Evolutionary conservation across 768 basidiomycete species (phyloP), one percentile per base, ranked within the genome.

Genomic region (Tylopilus balloui): DNA sequence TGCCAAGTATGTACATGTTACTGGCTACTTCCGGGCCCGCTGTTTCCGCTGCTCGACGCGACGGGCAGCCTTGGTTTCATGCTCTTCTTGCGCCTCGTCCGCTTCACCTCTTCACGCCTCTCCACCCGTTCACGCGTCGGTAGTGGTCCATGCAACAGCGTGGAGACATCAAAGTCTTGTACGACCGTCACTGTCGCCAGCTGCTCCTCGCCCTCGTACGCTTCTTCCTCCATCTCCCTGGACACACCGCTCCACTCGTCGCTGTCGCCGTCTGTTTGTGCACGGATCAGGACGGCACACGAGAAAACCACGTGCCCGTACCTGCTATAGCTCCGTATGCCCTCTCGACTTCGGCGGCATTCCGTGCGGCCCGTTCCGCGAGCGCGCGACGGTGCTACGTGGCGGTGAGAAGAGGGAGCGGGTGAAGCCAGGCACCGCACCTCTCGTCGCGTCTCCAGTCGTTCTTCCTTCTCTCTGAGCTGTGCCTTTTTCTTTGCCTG

Each of bases 161-260:
- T 67, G 58, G 79, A 76, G 19, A 88, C 81, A 64, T 94, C 90
- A 65, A 95, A 90, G 64, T 96, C 91, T 63, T 96, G 90, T 13
- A 90, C 83, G 42, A 96, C 83, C 14, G 92, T 93, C 38, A 96
- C 92, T 15, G 88, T 91, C 38, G 93, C 90, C 27, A 89, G 75
- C 52, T 85, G 78, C 61, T 93, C 85, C 59, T 92, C 90, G 56
- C 86, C 85, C 58, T 88, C 85, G 55, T 82, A 94, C 63, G n/a
- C n/a, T n/a, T 88, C 84, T 63, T 81, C 78, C 47, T 83, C 83
- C 45, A 75, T 72, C 9, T 68, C 54, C 62, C 58, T 60, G 20
- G 62, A 59, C 47, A 78, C 71, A 20, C 78, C 80, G 13, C 56
- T 46, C 74, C 81, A 78, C 58, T 77, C 77, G 25, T 72, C 74